These are phyloP conservation scores for Malassezia japonica DNA, from an alignment of 1,284 basidiomycete genomes.

Conservation along the genomic window DNA sequence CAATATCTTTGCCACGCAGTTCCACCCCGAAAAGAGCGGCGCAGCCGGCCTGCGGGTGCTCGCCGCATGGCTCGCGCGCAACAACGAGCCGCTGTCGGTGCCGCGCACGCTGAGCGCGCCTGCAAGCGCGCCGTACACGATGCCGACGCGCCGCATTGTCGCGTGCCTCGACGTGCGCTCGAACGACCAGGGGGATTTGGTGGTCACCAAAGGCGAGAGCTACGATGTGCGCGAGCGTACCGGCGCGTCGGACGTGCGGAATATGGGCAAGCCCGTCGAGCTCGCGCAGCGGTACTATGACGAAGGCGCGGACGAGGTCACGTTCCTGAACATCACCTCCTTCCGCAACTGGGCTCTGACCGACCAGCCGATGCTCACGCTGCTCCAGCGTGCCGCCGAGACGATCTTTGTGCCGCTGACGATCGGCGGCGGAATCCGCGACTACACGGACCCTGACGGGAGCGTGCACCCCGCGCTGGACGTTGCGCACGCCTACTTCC, in stretches of 20 bases:
- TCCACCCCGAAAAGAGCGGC: constrained; percentile 98
- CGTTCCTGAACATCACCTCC: constrained; percentile 97
- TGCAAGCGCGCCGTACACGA: constrained; percentile 48
- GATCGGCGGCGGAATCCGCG: constrained; percentile 96
- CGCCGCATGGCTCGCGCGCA: constrained; percentile 62
- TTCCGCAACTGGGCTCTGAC: constrained; percentile 89
- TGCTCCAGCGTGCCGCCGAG: constrained; percentile 80
- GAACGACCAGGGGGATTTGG: constrained; percentile 91
- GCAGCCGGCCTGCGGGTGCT: constrained; percentile 75
- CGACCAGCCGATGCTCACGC: constrained; percentile 96
- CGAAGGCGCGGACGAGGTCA: constrained; percentile 89
- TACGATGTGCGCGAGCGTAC: constrained; percentile 82
- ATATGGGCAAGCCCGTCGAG: constrained; percentile 93
- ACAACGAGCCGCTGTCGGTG: constrained; percentile 26
- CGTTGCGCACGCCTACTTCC: constrained; percentile 91
- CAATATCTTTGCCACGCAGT: constrained; percentile 89
- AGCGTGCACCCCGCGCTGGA: constrained; percentile 76
- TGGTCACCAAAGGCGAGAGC: constrained; percentile 98
- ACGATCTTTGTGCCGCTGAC: constrained; percentile 95
- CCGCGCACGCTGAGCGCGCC: constrained; percentile 44
- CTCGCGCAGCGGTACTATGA: constrained; percentile 77
- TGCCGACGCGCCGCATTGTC: constrained; percentile 74
- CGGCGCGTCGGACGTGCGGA: constrained; percentile 61
- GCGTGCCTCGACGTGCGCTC: constrained; percentile 96
- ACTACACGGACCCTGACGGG: constrained; percentile 88